Evolutionary conservation across 768 basidiomycete species (phyloP).

Genomic region (Tricholoma sp.): DNA sequence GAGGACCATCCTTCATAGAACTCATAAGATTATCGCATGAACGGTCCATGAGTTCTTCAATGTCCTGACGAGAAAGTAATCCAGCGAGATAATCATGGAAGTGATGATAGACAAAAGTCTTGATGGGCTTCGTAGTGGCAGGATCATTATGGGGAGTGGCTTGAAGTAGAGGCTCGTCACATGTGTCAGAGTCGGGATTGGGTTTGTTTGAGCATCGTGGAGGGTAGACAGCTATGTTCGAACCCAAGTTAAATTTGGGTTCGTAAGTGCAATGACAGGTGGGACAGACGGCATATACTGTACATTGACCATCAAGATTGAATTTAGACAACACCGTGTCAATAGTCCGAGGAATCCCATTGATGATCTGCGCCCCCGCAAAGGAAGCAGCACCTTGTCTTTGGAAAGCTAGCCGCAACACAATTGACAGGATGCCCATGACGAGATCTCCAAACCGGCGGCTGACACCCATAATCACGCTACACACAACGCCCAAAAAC

Average conservation of each 20-base stretch:
- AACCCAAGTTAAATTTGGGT: background rate
- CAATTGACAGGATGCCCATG: background rate
- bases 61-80: slow-evolving; percentile 1
- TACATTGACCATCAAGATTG: background rate
- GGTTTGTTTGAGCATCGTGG: slow-evolving; percentile 3
- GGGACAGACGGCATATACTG: background rate
- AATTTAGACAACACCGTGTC: background rate
- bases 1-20: background rate
- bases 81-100: slow-evolving; percentile 10
- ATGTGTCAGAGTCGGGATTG: slow-evolving; percentile 1
- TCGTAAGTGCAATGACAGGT: slow-evolving; percentile 7
- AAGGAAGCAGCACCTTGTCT: background rate
- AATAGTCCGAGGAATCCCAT: background rate
- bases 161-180: slow-evolving; percentile 5
- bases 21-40: slow-evolving; percentile 7
- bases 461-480: background rate
- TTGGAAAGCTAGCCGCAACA: background rate
- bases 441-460: background rate
- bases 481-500: background rate
- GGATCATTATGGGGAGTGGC: background rate
- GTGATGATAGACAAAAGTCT: slow-evolving; percentile 10
- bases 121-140: slow-evolving; percentile 5
- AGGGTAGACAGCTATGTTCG: slow-evolving; percentile 3
- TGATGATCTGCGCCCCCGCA: background rate
- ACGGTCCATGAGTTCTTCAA: slow-evolving; percentile 8